Evolutionary conservation across 805 yeast genomes (phyloP), one percentile per base, ranked within the genome.

Genomic region (Starmerella khaoyaiensis): DNA sequence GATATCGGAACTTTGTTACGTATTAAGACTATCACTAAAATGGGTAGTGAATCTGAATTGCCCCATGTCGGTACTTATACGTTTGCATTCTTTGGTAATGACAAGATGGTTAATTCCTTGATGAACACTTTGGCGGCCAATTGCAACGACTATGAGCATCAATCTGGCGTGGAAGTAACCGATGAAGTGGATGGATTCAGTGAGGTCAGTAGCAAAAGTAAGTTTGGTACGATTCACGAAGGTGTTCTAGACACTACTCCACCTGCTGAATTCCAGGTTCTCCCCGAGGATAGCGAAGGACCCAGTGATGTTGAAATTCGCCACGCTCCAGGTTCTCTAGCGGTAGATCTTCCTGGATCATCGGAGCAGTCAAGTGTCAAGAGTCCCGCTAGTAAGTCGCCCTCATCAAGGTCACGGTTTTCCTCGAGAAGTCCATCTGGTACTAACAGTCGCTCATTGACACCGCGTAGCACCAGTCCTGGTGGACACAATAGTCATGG

Each of bases 1-100:
- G 76, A 76, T 12, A 39, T 60, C 32, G 72, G 78, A 1, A 67
- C 69, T 19, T 72, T 75, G 12, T 55, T 46, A 5, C 36, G 22
- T 5, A 3, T 48, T 12, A 23, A 33, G 29, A 41, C 33, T 4
- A 29, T 44, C 5, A 29, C 33, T 2, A 27, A 23, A 21, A 17
- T 33, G n/a, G 16, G 15, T 3, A 36, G 29, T 6, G 22, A 16
- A 8, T 14, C 17, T 3, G 11, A 8, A n/a, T 4, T 6, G 28
- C 14, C 18, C 25, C 19, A 18, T n/a, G 25, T 42, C 15, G 35
- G 37, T 20, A 33, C 28, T 16, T 42, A 38, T 28, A 25, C 33
- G 11, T 45, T 43, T 21, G 36, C 34, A 5, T 43, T 43, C 35
- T 45, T 45, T 17, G 47, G 45, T n/a, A 21, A 24, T 3, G 23